Evolutionary conservation across 2,329 filamentous ascomycete species (phyloP).

Genomic region (Helminthosporium solani): DNA sequence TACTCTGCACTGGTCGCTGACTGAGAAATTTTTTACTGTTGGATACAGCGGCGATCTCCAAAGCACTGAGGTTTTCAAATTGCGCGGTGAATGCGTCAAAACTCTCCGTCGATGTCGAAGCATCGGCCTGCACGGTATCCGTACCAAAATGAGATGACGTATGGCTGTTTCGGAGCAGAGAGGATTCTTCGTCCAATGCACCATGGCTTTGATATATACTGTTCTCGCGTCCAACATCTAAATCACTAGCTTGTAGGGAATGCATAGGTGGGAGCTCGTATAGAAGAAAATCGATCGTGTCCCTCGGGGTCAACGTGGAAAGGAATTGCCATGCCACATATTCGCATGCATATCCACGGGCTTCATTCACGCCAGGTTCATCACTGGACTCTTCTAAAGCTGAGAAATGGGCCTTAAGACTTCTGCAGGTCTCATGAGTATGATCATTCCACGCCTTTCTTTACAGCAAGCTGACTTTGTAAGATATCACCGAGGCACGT

Average conservation of each 20-base stretch:
- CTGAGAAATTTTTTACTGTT: conserved; percentile 82
- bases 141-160: conserved; percentile 29
- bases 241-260: conserved; percentile 13
- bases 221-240: conserved; percentile 8
- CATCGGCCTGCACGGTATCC: conserved; percentile 17
- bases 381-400: conserved; percentile 58
- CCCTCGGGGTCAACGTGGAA: conserved; percentile 67
- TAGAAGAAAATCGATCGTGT: conserved; percentile 72
- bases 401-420: conserved; percentile 72
- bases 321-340: conserved; percentile 80
- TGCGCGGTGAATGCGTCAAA: conserved; percentile 66
- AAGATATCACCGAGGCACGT: conserved; percentile 41
- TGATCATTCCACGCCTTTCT: conserved; percentile 5
- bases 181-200: conserved; percentile 22
- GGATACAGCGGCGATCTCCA: conserved; percentile 82
- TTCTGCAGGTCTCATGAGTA: conserved; percentile 49
- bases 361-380: conserved; percentile 65
- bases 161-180: conserved; percentile 22
- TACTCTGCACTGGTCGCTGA: conserved; percentile 77
- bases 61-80: conserved; percentile 78
- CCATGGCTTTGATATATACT: not conserved
- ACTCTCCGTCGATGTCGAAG: conserved; percentile 36
- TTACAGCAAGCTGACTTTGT: not conserved
- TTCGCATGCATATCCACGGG: conserved; percentile 73
- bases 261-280: conserved; percentile 62